These are phyloP conservation scores for Dioscorea zingiberensis DNA, from an alignment of 106 monocot species.

Conservation along the genomic window DNA sequence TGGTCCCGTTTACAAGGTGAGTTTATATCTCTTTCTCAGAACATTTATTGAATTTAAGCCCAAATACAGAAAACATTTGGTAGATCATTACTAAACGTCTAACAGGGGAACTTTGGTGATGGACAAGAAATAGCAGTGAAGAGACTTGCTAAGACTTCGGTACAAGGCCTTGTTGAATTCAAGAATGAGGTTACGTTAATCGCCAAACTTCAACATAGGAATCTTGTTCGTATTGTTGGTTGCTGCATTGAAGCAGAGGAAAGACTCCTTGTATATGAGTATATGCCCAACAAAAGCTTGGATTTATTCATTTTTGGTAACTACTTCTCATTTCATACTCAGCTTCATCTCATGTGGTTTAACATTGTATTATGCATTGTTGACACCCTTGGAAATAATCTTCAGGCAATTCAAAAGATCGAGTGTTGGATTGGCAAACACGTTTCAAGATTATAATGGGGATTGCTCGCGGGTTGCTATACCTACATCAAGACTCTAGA, in stretches of 20 bases:
- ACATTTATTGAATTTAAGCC: too few species aligned
- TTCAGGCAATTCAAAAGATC: too few species aligned
- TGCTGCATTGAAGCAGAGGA: constrained; percentile 17
- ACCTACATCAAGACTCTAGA: constrained; percentile 38
- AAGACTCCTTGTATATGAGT: constrained; percentile 18
- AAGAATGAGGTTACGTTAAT: constrained; percentile 23
- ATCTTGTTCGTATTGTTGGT: constrained; percentile 17
- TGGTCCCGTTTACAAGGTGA: constrained; percentile 10
- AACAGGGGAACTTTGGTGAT: constrained; percentile 9
- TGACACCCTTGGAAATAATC: too few species aligned
- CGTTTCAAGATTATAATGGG: constrained; percentile 20
- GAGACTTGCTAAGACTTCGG: constrained; percentile 9
- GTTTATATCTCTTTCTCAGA: too few species aligned
- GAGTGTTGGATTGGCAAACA: constrained; percentile 22
- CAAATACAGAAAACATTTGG: background rate
- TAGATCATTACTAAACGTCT: background rate
- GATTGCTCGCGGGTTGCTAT: constrained; percentile 32
- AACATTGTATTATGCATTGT: too few species aligned
- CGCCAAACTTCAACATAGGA: constrained; percentile 20
- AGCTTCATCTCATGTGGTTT: too few species aligned
- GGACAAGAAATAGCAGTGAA: constrained; percentile 18
- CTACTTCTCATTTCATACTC: too few species aligned
- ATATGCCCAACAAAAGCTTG: constrained; percentile 20
- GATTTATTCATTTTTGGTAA: constrained; percentile 6
- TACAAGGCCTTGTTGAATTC: constrained; percentile 18